These are phyloP conservation scores for Fimicolochytrium jonesii DNA, from an alignment of 192 early-diverging fungal genomes.

Conservation along the genomic window DNA sequence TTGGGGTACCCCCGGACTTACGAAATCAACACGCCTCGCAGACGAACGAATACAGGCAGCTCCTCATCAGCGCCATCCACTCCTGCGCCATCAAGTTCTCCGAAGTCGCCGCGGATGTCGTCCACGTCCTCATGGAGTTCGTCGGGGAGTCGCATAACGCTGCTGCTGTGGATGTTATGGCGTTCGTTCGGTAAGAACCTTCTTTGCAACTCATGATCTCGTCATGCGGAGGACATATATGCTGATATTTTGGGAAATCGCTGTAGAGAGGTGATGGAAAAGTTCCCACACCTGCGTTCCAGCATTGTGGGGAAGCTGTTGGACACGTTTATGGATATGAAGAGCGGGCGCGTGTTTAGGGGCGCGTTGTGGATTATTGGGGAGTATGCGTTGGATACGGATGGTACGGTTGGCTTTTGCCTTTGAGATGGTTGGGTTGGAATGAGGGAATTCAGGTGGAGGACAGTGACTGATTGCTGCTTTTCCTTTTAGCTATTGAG, in stretches of 20 bases:
- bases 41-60: slow-evolving; percentile 89
- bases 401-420: no score
- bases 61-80: slow-evolving; percentile 96
- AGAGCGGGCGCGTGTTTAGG: slow-evolving; percentile 86
- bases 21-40: no score
- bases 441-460: no score
- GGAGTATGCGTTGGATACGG: slow-evolving; percentile 71
- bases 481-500: slow-evolving; percentile 74
- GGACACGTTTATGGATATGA: slow-evolving; percentile 82
- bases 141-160: slow-evolving; percentile 85
- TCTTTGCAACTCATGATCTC: background rate
- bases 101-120: slow-evolving; percentile 93
- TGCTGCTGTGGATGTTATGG: slow-evolving; percentile 88
- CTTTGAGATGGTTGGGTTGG: no score
- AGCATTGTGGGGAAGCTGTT: slow-evolving; percentile 80
- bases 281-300: slow-evolving; percentile 82
- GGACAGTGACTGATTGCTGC: no score
- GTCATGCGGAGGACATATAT: background rate
- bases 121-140: slow-evolving; percentile 94
- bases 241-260: background rate
- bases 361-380: slow-evolving; percentile 98
- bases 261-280: slow-evolving; percentile 84
- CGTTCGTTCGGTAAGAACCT: slow-evolving; percentile 94
- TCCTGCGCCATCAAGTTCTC: slow-evolving; percentile 92
- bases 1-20: no score